Base-by-base conservation (phyloP, 805 yeast genomes). In the Lachancea waltii region DNA sequence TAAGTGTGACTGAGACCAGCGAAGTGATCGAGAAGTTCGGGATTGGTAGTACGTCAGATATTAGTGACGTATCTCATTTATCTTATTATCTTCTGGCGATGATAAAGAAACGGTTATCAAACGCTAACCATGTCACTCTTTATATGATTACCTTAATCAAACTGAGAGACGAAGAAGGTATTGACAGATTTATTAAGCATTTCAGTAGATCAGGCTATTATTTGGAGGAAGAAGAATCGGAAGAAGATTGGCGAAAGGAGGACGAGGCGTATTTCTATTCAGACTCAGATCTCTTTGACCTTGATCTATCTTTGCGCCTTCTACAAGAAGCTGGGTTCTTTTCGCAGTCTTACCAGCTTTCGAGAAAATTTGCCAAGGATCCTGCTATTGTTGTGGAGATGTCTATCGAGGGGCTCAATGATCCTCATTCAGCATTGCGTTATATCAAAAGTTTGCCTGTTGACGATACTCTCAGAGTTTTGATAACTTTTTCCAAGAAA, bases 101-200 rank as follows among this genome's bases (percentile, higher is more conserved):
- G 46, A 67, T 82, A 38, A 69, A 69, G 6, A 58, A 68, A 30
- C 69, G 72, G 2, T 47, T 70, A 10, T 79, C 95, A 0, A 73
- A 75, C n/a, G 69, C 75, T 21, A 94, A 87, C 53, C 97, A 90
- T 57, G 71, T 86, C 5, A 87, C 95, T 0, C 60, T 90, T 18
- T 65, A 89, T 28, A 60, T 89, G 18, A 81, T 90, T 43, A 78
- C 90, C 35, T 79, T 81, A 51, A 84, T 95, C 43, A 86, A 87
- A 52, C 61, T 85, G 49, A 83, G 81, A 43, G 71, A 71, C 43
- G 69, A 68, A 3, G 72, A 69, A 1, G 79, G 79, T 33, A 64
- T 90, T 19, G 69, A 69, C 26, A 47, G 56, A 4, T 86, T 85
- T 49, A 69, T 85, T 17, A 63, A 69, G 3, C 67, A 62, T 40